Base-by-base conservation (phyloP, 1,284 basidiomycete genomes). In the Polyporus tsugae region DNA sequence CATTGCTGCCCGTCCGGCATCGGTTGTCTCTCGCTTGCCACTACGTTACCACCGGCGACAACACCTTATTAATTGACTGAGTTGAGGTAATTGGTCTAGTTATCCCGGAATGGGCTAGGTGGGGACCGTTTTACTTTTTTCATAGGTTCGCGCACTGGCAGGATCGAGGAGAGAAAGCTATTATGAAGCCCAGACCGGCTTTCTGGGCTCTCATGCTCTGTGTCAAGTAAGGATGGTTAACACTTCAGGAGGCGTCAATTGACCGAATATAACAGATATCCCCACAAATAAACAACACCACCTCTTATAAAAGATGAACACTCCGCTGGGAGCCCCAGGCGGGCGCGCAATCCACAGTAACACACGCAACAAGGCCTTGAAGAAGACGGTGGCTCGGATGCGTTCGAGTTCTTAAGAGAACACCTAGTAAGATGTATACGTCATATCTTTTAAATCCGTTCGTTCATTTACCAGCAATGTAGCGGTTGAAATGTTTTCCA, bases 401-500 rank as follows among this genome's bases (percentile, higher is more conserved):
- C 15, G 52, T 19, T 17, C 6, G 33, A 19, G 46, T 22, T 25
- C 22, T 25, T 52, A 22, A 52, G 25, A 9, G 13, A 19, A 29
- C 13, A 19, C 29, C 25, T 29, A 15, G 33, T 35, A 55, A 55
- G 29, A 13, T 19, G 5, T 19, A 2, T 55, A 35, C 15, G 33
- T 17, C 29, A 17, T 29, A 7, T 33, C 13, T 35, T 35, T 29
- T 29, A 29, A 19, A 29, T 53, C 6, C 25, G 9, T 53, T 29
- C 52, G 13, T 35, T 55, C 13, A 7, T 7, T 55, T 6, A 17
- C 52, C 25, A 35, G 52, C 52, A 29, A 35, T 35, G 11, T 55
- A 55, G 52, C 52, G 52, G 52, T 19, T 55, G 52, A 35, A 55
- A 55, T 55, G 25, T 55, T 33, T 55, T 17, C 52, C 25, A 10